These are phyloP conservation scores for Amanita exitialis DNA, from an alignment of 768 basidiomycete genomes.

Conservation along the genomic window DNA sequence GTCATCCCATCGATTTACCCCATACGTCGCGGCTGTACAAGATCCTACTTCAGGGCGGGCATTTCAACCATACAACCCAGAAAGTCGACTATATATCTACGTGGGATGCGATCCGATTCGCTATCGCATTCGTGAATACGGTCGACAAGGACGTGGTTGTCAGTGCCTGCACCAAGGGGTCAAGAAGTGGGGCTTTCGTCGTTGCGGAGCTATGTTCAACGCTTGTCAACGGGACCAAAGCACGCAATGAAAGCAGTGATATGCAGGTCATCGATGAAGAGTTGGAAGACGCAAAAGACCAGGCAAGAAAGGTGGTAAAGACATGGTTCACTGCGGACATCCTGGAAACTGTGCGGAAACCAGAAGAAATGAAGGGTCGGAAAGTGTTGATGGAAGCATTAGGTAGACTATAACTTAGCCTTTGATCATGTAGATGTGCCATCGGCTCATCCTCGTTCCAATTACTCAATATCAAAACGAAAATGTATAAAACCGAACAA, in stretches of 20 bases:
- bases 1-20: conserved; percentile 71
- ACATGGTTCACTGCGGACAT: conserved; percentile 48
- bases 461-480: not conserved
- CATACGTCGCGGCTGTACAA: conserved; percentile 84
- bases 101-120: conserved; percentile 56
- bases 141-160: conserved; percentile 43
- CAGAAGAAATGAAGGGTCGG: conserved; percentile 57
- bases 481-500: not conserved
- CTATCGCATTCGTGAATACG: conserved; percentile 39
- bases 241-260: not conserved
- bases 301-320: conserved; percentile 33
- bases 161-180: conserved; percentile 45
- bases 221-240: conserved; percentile 20
- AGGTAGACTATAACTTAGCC: conserved; percentile 6
- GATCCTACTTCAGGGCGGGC: conserved; percentile 82
- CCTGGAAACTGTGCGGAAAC: conserved; percentile 32
- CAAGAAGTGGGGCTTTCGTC: conserved; percentile 62
- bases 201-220: conserved; percentile 65
- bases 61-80: conserved; percentile 59
- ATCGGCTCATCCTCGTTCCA: no score
- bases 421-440: no score
- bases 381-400: conserved; percentile 57
- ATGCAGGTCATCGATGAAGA: conserved; percentile 5
- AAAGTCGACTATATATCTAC: conserved; percentile 35
- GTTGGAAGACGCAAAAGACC: conserved; percentile 23